Conservation (phyloP, 495 filamentous ascomycete genomes). For the Evernia prunastri region DNA sequence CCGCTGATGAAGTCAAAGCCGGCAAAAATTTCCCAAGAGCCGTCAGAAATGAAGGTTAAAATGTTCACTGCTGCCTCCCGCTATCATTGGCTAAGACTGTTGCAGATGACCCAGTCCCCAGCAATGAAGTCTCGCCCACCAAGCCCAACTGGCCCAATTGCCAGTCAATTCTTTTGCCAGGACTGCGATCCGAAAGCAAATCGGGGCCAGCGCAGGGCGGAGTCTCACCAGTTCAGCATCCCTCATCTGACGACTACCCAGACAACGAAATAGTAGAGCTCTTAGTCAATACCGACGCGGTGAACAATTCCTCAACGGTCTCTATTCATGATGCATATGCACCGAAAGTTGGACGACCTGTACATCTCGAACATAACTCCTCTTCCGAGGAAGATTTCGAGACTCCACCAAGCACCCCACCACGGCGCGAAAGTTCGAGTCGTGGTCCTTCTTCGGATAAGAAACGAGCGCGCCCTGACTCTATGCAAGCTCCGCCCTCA, state of each 20-base stretch:
- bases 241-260: constrained; percentile 17
- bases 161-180: constrained; percentile 7
- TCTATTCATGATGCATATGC: not conserved
- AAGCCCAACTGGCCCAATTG: not conserved
- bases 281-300: not conserved
- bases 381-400: constrained; percentile 12
- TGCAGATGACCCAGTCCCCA: not conserved
- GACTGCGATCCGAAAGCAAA: constrained; percentile 19
- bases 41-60: not conserved
- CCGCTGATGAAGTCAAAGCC: constrained; percentile 11
- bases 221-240: not conserved
- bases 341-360: not conserved
- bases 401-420: constrained; percentile 21
- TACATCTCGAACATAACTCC: not conserved
- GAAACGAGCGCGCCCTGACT: constrained; percentile 13
- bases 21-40: constrained; percentile 4
- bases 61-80: too few relatives aligned
- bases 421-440: not conserved
- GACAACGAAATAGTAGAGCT: constrained; percentile 6
- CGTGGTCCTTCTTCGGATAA: not conserved
- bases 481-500: constrained; percentile 5
- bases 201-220: not conserved
- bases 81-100: not conserved
- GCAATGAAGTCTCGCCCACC: not conserved
- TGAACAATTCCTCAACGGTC: not conserved